Base-by-base conservation (phyloP, 257 asterid genomes). In the Apocynum venetum region DNA sequence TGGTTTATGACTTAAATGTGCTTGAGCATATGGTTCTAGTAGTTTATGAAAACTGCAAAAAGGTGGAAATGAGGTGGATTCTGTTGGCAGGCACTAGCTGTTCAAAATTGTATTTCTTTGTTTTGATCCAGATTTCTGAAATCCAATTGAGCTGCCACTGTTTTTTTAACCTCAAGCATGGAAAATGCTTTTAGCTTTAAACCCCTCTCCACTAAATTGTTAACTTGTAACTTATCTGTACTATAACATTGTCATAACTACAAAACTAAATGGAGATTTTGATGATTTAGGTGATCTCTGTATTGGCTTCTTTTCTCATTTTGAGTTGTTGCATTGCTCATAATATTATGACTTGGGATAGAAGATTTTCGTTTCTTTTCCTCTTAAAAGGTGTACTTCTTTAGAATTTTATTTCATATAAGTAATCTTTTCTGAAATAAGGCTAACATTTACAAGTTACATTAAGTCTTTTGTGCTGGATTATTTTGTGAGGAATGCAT, bases 401-500 rank as follows among this genome's bases (percentile, higher is more conserved):
- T 73, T 76, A n/a, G 9, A 56, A 73, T 53, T 82, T 36, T 38
- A 12, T 66, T 73, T 17, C 31, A 15, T 81, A 8, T 55, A 77
- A 48, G 69, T 77, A 47, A 41, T 43, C 46, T 43, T 68, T 65
- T 13, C 14, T 17, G 31, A 38, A 12, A 57, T 71, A 17, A 70
- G 60, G 74, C 72, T 36, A 36, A 44, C 71, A 31, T 57, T 47
- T 56, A 57, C 52, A 46, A 44, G 12, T 41, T 41, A 44, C 47
- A 12, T 19, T 8, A 6, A 48, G 43, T 59, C 35, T 61, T 72
- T 52, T 72, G 53, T 49, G 41, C 25, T 55, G 61, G 55, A 10
- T 40, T 59, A 17, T 15, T 76, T 10, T 70, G 47, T 77, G 69
- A 76, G 75, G 79, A 74, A 69, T 77, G 56, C 65, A 64, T 14